Evolutionary conservation across 306 rosid genomes (phyloP).

Genomic region (Potentilla sterilis): DNA sequence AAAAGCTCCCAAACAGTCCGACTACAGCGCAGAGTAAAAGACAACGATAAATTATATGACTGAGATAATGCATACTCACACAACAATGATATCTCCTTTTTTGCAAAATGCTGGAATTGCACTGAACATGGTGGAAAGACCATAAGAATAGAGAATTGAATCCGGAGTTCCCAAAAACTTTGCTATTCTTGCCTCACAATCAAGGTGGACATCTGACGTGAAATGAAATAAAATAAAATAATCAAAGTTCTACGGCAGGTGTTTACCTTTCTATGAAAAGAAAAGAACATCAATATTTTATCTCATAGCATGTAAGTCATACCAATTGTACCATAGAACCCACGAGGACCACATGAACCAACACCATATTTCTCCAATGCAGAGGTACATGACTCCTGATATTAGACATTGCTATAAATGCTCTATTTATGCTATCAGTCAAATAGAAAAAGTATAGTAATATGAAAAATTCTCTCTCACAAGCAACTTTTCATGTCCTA

Average conservation of each 20-base stretch:
- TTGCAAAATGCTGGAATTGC: conserved; percentile 97
- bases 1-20: background rate
- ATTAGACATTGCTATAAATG: conserved; percentile 30
- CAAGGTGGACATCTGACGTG: conserved; percentile 91
- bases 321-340: conserved; percentile 97
- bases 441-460: conserved; percentile 3
- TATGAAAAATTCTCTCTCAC: conserved; percentile 48
- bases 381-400: conserved; percentile 83
- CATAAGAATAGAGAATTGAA: conserved; percentile 92
- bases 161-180: conserved; percentile 97
- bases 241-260: conserved; percentile 13
- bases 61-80: conserved; percentile 53
- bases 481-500: conserved; percentile 78
- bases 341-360: conserved; percentile 99
- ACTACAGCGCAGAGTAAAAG: background rate
- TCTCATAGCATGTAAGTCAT: conserved; percentile 29
- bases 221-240: conserved; percentile 16
- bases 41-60: conserved; percentile 9
- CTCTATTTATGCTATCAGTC: conserved; percentile 13
- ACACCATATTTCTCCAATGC: conserved; percentile 98
- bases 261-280: conserved; percentile 1
- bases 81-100: conserved; percentile 90
- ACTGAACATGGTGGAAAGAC: conserved; percentile 98
- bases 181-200: conserved; percentile 96
- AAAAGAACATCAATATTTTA: background rate